Evolutionary conservation across 768 basidiomycete genomes (phyloP), one percentile per base, ranked within the genome.

Genomic region (Boletus reticuloceps): DNA sequence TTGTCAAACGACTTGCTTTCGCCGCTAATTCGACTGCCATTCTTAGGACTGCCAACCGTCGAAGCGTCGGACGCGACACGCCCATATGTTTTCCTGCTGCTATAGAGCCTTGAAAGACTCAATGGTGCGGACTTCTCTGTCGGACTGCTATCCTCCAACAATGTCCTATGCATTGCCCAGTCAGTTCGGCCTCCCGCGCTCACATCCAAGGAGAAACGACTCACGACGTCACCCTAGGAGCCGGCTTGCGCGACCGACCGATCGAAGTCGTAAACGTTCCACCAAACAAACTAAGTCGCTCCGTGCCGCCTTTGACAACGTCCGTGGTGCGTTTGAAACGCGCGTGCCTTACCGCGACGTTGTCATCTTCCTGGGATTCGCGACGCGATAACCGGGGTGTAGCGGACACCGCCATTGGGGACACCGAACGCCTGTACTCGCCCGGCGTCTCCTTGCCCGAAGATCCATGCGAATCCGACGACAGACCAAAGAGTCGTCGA

Each of bases 221-320:
- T 63, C 65, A 87, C 87, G 75, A 63, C 22, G 84, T 81, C 60
- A 84, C 85, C 69, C 82, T 82, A 17, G 91, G 92, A 1, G 92
- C 79, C 1, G 94, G 94, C 68, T 97, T 95, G 60, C 94, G 75
- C 39, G 76, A 73, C 68, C 86, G 88, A 29, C 84, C 82, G 51
- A 90, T 64, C 6, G 84, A 74, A 1, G 82, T 80, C 12, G 75
- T 72, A 57, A 91, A 84, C 4, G 83, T 70, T 19, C 77, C 79
- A 14, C 89, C 90, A 64, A 97, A 96, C 63, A 96, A 84, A 64
- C 92, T 94, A 56, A 90, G 69, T n/a, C 90, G 75, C 40, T 89
- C 87, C 5, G 74, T 64, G 13, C 68, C 34, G 14, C 34, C 65
- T 51, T 74, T 77, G 59, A 71, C 59, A 11, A 61, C 74, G 49